These are phyloP conservation scores for Candida ovalis DNA, from an alignment of 805 yeast species.

Conservation along the genomic window DNA sequence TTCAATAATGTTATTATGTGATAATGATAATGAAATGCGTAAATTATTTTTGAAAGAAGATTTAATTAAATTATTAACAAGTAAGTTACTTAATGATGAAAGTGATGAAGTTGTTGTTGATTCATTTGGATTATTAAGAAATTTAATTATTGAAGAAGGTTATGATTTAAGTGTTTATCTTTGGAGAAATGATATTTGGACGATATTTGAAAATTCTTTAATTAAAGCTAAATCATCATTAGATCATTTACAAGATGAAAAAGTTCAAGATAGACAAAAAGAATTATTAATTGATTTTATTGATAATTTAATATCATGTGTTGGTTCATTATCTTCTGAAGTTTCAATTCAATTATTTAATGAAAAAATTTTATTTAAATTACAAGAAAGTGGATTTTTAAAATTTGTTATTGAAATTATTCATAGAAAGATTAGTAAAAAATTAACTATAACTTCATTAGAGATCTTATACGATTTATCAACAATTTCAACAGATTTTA, in stretches of 20 bases:
- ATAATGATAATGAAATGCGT: slow-evolving; percentile 58
- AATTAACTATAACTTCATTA: slow-evolving; percentile 16
- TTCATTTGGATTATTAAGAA: slow-evolving; percentile 76
- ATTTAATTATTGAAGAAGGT: slow-evolving; percentile 81
- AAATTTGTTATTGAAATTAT: slow-evolving; percentile 36
- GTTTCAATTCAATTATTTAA: slow-evolving; percentile 53
- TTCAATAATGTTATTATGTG: slow-evolving; percentile 67
- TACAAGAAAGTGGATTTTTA: slow-evolving; percentile 26
- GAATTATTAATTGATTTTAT: slow-evolving; percentile 58
- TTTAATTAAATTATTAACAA: slow-evolving; percentile 58
- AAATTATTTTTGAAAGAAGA: slow-evolving; percentile 65
- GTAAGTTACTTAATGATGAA: slow-evolving; percentile 60
- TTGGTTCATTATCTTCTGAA: slow-evolving; percentile 57
- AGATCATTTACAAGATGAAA: slow-evolving; percentile 33
- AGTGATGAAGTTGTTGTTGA: slow-evolving; percentile 77
- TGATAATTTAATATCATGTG: slow-evolving; percentile 69
- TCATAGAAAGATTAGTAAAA: slow-evolving; percentile 30
- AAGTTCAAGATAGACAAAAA: slow-evolving; percentile 29
- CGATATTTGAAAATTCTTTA: slow-evolving; percentile 49
- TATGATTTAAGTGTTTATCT: slow-evolving; percentile 70
- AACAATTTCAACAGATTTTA: slow-evolving; percentile 26
- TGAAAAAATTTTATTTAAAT: slow-evolving; percentile 20
- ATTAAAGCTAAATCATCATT: slow-evolving; percentile 49
- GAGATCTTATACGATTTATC: slow-evolving; percentile 31
- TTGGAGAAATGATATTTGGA: slow-evolving; percentile 80